Percentiles rank a stretch among this genome's conserved stretches.
phyloP scores from a whole-genome alignment of 1,139 yeast genomes.

The Lizanozyma gosingica region DNA sequence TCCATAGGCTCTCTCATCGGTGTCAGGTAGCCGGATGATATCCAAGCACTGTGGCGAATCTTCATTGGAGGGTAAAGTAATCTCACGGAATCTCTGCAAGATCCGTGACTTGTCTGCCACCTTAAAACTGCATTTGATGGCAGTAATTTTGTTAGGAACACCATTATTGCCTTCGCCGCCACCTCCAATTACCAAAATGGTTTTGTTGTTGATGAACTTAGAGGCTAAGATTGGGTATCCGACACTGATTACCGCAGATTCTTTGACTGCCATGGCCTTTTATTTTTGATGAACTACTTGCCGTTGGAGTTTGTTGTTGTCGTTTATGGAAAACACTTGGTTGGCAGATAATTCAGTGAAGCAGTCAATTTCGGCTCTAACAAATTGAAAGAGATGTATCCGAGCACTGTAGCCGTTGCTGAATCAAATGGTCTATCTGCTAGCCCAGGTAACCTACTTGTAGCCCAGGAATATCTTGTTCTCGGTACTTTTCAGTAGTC shows the following conservation, averaged over 20 bases:
- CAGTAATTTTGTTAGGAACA: conserved; percentile 78
- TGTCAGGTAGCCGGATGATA: conserved; percentile 21
- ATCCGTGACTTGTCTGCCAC: conserved; percentile 40
- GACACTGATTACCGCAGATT: conserved; percentile 39
- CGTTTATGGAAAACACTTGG: too few relatives aligned
- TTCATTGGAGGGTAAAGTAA: conserved; percentile 50
- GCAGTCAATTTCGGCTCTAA: too few relatives aligned
- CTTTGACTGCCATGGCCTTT: conserved; percentile 27
- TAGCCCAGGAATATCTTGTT: too few relatives aligned
- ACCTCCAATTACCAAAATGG: conserved; percentile 78
- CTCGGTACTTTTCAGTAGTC: too few relatives aligned
- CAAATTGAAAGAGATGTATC: too few relatives aligned
- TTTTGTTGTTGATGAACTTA: conserved; percentile 52
- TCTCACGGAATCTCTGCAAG: conserved; percentile 55
- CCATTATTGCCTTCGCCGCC: conserved; percentile 93
- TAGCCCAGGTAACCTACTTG: too few relatives aligned
- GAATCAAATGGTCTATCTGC: too few relatives aligned
- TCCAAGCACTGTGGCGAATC: conserved; percentile 74
- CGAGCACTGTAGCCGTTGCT: too few relatives aligned
- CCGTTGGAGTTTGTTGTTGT: too few relatives aligned
- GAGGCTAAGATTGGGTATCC: conserved; percentile 83
- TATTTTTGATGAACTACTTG: too few relatives aligned
- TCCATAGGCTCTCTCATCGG: conserved; percentile 24
- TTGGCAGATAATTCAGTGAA: too few relatives aligned
- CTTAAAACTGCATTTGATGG: conserved; percentile 50